phyloP scores from a whole-genome alignment of 1,139 yeast genomes.

The Zhuliangozyma blackwelliae region DNA sequence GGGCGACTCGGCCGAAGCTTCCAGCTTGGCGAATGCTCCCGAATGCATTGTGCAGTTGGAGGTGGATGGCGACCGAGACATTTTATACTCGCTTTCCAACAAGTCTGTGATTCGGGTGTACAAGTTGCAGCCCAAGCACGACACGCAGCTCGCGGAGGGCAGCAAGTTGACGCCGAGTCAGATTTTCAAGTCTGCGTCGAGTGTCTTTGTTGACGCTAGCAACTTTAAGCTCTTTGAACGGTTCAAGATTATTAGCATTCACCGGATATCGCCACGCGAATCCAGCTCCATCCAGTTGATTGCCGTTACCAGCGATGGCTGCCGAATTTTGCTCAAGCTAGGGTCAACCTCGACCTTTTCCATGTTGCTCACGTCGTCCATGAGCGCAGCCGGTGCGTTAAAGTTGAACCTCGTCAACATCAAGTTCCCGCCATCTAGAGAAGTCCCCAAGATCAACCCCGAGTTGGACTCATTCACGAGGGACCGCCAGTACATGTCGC shows the following conservation, averaged over 20 bases:
- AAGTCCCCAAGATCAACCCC: slow-evolving; percentile 51
- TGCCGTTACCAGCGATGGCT: slow-evolving; percentile 84
- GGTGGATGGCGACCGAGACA: slow-evolving; percentile 71
- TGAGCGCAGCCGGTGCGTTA: slow-evolving; percentile 22
- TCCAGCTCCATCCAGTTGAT: slow-evolving; percentile 70
- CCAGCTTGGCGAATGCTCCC: slow-evolving; percentile 21
- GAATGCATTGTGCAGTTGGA: slow-evolving; percentile 64
- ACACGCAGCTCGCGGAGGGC: slow-evolving; percentile 30
- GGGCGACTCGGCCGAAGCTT: slow-evolving; percentile 11
- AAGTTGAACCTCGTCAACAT: slow-evolving; percentile 48
- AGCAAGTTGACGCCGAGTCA: slow-evolving; percentile 44
- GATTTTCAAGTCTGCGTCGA: slow-evolving; percentile 55
- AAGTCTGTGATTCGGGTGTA: slow-evolving; percentile 81
- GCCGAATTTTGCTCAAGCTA: slow-evolving; percentile 64
- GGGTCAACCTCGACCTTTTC: slow-evolving; percentile 30
- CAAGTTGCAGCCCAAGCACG: slow-evolving; percentile 42
- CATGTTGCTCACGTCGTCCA: slow-evolving; percentile 24
- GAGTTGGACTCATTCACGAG: slow-evolving; percentile 44
- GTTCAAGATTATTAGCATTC: slow-evolving; percentile 59
- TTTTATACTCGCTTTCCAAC: slow-evolving; percentile 79
- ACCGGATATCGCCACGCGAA: slow-evolving; percentile 58
- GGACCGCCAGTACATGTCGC: slow-evolving; percentile 40
- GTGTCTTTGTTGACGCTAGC: slow-evolving; percentile 44
- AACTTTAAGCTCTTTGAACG: slow-evolving; percentile 41
- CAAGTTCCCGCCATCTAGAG: slow-evolving; percentile 74